A percentile compares a stretch with the other conserved stretches of the same genome.
These are phyloP conservation scores for Chrysoporthe deuterocubensis DNA, from an alignment of 2,329 filamentous ascomycete species.

Conservation along the genomic window DNA sequence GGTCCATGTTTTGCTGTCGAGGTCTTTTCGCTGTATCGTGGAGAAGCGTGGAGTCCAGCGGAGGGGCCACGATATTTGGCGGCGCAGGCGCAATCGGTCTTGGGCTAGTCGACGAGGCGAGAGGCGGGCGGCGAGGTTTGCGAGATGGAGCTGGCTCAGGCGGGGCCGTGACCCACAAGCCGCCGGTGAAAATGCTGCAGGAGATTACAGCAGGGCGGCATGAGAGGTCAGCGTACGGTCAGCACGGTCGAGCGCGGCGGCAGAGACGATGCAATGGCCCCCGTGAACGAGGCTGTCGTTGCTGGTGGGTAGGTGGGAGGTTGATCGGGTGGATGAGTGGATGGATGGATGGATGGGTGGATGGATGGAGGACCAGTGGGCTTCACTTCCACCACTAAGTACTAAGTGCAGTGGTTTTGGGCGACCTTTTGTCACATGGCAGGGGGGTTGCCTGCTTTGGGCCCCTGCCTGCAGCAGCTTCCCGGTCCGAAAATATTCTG, in stretches of 20 bases:
- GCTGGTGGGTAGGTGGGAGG: not conserved
- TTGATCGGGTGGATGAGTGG: not conserved
- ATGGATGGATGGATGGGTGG: not conserved
- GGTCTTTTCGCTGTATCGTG: not conserved
- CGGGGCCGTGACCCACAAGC: not conserved
- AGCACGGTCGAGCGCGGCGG: not conserved
- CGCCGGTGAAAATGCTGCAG: not conserved
- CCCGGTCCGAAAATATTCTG: conserved; percentile 4
- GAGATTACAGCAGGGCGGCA: not conserved
- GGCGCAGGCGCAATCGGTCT: not conserved
- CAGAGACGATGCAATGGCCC: not conserved
- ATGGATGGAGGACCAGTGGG: not conserved
- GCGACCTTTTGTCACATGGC: not conserved
- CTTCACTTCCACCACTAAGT: not conserved
- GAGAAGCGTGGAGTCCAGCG: not conserved
- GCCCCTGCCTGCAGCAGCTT: not conserved
- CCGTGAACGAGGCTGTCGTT: not conserved
- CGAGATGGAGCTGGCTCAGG: not conserved
- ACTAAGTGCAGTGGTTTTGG: not conserved
- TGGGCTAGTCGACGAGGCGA: not conserved
- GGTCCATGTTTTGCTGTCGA: conserved; percentile 50
- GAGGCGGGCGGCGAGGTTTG: not conserved
- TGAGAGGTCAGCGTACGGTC: not conserved
- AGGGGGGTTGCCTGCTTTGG: not conserved
- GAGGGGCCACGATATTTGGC: conserved; percentile 9